phyloP scores from a whole-genome alignment of 192 early-diverging fungal species.

The Coemansia sp. region DNA sequence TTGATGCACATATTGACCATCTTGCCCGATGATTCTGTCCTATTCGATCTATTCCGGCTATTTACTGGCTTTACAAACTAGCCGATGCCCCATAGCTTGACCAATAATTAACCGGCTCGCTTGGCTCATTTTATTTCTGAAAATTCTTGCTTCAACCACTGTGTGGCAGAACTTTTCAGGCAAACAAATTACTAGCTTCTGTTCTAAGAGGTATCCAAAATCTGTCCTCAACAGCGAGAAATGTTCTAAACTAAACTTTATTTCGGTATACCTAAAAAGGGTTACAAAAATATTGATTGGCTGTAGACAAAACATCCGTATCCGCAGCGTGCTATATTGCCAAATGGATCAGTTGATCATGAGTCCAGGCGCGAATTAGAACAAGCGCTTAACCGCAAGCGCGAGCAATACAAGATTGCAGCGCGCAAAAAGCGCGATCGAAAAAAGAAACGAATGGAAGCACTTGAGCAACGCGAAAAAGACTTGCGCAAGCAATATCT shows the following conservation, averaged over 20 bases:
- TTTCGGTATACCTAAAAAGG: neutral
- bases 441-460: slow-evolving; percentile 39
- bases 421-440: slow-evolving; percentile 42
- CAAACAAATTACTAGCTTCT: neutral
- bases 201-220: neutral
- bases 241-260: neutral
- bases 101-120: neutral
- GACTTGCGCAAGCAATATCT: slow-evolving; percentile 21
- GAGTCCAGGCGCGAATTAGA: slow-evolving; percentile 3
- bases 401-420: slow-evolving; percentile 41
- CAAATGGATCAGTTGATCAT: slow-evolving; percentile 13
- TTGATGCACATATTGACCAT: too few relatives aligned
- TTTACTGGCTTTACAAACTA: too few relatives aligned
- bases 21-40: too few relatives aligned
- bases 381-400: slow-evolving; percentile 27
- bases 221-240: neutral
- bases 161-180: neutral
- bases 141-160: slow-evolving; percentile 20
- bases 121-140: slow-evolving; percentile 22
- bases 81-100: neutral
- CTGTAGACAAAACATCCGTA: neutral
- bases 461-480: slow-evolving; percentile 27
- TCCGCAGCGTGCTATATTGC: slow-evolving; percentile 19
- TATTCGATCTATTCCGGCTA: too few relatives aligned
- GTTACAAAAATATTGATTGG: neutral